Evolutionary conservation across 2,329 filamentous ascomycete genomes (phyloP).

Genomic region (Aspergillus quadrilineatus): DNA sequence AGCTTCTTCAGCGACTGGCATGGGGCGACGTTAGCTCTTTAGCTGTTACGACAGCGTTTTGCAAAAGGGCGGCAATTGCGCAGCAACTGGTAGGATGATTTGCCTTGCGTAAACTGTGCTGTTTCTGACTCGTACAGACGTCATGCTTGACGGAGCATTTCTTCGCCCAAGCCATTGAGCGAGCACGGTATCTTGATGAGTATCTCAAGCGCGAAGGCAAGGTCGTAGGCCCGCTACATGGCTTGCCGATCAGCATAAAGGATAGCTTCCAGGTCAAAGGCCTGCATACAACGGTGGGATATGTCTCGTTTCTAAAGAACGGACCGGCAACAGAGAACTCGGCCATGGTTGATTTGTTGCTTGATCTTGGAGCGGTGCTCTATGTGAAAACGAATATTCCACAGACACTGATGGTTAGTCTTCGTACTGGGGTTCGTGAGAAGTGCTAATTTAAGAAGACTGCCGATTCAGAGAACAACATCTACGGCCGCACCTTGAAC

Average conservation of each 20-base stretch:
- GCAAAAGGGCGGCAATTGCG: constrained; percentile 34
- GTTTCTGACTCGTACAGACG: constrained; percentile 21
- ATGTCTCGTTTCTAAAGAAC: constrained; percentile 60
- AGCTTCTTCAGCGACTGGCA: constrained; percentile 29
- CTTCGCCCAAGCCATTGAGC: constrained; percentile 51
- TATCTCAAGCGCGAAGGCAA: constrained; percentile 41
- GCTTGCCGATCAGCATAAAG: constrained; percentile 58
- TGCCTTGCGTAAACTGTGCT: neutral
- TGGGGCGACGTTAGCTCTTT: constrained; percentile 31
- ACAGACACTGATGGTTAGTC: constrained; percentile 42
- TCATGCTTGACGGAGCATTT: constrained; percentile 56
- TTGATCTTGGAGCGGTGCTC: constrained; percentile 60
- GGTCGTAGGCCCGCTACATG: constrained; percentile 60
- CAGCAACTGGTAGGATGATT: constrained; percentile 26
- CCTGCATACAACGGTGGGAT: constrained; percentile 56
- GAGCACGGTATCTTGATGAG: constrained; percentile 50
- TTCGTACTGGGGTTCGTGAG: neutral
- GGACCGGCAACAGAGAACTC: constrained; percentile 54
- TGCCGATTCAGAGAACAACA: constrained; percentile 52
- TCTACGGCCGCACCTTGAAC: constrained; percentile 62
- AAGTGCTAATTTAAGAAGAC: constrained; percentile 30
- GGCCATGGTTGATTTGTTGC: constrained; percentile 56
- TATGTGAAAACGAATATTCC: constrained; percentile 71
- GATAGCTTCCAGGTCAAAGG: constrained; percentile 50
- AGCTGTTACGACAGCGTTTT: constrained; percentile 51